Evolutionary conservation across 345 rosid genomes (phyloP).

Genomic region (Sisymbrium altissimum): DNA sequence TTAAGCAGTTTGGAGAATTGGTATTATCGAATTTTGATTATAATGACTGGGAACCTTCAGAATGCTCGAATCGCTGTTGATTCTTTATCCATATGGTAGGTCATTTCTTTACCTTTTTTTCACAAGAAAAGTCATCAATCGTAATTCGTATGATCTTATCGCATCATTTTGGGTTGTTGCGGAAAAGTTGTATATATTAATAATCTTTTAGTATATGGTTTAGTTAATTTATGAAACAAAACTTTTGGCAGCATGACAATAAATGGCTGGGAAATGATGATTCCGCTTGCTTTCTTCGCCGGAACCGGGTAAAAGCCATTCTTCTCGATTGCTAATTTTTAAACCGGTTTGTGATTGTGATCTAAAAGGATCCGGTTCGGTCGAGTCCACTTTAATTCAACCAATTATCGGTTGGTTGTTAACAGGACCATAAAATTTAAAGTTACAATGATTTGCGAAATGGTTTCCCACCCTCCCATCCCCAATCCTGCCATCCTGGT

Average conservation of each 20-base stretch:
- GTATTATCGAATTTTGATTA: constrained; percentile 72
- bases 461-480: not conserved
- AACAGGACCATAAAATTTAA: not conserved
- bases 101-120: not conserved
- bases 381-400: not conserved
- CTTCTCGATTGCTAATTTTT: not conserved
- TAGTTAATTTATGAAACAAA: not conserved
- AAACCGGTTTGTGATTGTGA: not conserved
- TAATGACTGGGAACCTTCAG: constrained; percentile 79
- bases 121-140: not conserved
- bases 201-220: not conserved
- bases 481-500: not conserved
- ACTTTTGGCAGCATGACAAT: constrained; percentile 61
- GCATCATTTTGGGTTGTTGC: constrained; percentile 8
- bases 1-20: constrained; percentile 69
- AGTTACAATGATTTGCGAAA: not conserved
- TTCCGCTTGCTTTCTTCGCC: constrained; percentile 86
- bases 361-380: not conserved
- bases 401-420: not conserved
- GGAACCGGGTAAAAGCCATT: constrained; percentile 54
- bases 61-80: constrained; percentile 85
- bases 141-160: constrained; percentile 12
- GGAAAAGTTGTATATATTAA: not conserved
- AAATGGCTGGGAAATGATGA: constrained; percentile 79
- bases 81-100: too few relatives aligned